phyloP scores from a whole-genome alignment of 495 filamentous ascomycete genomes.

The Hyaloscypha bicolor region DNA sequence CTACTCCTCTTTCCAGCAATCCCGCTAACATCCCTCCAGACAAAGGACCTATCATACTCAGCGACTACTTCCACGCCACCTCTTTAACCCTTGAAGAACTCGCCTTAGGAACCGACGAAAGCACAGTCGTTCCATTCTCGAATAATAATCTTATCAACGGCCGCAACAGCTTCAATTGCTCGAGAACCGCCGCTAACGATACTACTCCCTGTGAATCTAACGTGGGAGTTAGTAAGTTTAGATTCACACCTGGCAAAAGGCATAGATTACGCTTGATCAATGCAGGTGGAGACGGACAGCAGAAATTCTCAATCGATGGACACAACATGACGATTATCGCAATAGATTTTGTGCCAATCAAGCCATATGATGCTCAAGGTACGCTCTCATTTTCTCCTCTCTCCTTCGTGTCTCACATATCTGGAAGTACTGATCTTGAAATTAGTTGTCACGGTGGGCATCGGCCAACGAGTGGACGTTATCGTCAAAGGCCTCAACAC shows the following conservation, averaged over 20 bases:
- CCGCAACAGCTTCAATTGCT: conserved; percentile 53
- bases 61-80: conserved; percentile 47
- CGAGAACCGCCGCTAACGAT: conserved; percentile 28
- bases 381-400: background rate
- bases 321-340: conserved; percentile 52
- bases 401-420: background rate
- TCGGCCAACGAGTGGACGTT: conserved; percentile 69
- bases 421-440: background rate
- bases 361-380: conserved; percentile 45
- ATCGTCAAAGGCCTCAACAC: conserved; percentile 37
- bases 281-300: conserved; percentile 52
- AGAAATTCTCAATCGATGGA: conserved; percentile 53
- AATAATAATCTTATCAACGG: conserved; percentile 58
- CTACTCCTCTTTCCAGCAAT: background rate
- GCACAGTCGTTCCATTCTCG: conserved; percentile 6
- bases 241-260: conserved; percentile 47
- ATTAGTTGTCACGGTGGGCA: conserved; percentile 24
- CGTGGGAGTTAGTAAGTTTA: conserved; percentile 50
- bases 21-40: too few relatives aligned
- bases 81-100: conserved; percentile 45
- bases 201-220: conserved; percentile 42
- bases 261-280: conserved; percentile 53
- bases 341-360: conserved; percentile 53
- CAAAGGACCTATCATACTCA: conserved; percentile 46
- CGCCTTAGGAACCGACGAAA: conserved; percentile 34